phyloP scores from a whole-genome alignment of 805 yeast genomes.

The Wickerhamomyces xylosicus region DNA sequence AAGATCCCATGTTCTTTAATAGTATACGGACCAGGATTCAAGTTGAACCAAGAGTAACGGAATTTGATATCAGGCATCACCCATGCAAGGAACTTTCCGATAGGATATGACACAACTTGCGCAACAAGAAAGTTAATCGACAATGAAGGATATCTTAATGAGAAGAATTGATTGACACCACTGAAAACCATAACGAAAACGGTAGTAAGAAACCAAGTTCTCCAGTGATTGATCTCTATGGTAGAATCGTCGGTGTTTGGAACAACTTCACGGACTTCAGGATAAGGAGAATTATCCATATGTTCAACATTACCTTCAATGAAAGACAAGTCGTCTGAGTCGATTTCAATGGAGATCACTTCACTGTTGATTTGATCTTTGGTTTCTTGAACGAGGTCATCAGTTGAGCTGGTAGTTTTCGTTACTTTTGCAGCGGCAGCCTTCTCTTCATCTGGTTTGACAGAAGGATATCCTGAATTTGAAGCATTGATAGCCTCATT shows the following conservation, averaged over 20 bases:
- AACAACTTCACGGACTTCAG: slow-evolving; percentile 54
- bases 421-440: too few species aligned
- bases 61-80: slow-evolving; percentile 29
- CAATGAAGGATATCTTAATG: slow-evolving; percentile 41
- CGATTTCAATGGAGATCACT: slow-evolving; percentile 2
- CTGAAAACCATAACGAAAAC: slow-evolving; percentile 43
- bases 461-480: too few species aligned
- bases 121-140: slow-evolving; percentile 42
- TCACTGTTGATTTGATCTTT: background rate
- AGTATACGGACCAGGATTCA: slow-evolving; percentile 45
- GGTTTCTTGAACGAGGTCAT: background rate
- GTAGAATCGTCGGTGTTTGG: slow-evolving; percentile 41
- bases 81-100: slow-evolving; percentile 38
- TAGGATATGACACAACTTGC: slow-evolving; percentile 50
- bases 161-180: slow-evolving; percentile 46
- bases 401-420: too few species aligned
- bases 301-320: slow-evolving; percentile 18
- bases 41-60: slow-evolving; percentile 21
- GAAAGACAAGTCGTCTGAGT: slow-evolving; percentile 5
- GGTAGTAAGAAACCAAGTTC: slow-evolving; percentile 44
- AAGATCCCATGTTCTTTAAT: slow-evolving; percentile 42
- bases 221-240: slow-evolving; percentile 38
- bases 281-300: slow-evolving; percentile 40
- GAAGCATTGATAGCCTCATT: too few species aligned
- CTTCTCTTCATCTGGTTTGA: too few species aligned